Base-by-base conservation (phyloP, 2,329 filamentous ascomycete genomes). In the Aureobasidium sp. region DNA sequence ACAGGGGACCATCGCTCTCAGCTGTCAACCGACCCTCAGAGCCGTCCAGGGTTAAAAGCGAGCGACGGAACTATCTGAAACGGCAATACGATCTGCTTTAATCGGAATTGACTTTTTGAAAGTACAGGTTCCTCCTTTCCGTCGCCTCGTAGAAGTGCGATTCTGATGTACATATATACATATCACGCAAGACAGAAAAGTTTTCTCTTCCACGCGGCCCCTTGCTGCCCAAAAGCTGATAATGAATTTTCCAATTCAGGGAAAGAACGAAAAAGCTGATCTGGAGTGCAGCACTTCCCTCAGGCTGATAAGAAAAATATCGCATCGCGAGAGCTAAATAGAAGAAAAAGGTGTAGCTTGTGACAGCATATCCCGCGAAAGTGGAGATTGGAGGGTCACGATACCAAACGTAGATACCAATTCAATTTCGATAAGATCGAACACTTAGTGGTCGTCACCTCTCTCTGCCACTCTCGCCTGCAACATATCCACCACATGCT, bases 401-500 rank as follows among this genome's bases (percentile, higher is more conserved):
- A n/a, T 41, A 20, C 5, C 9, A 17, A 41, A 41, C 6, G 12
- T 37, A 37, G 15, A 15, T 39, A 41, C 6, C 7, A 20, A 9
- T 22, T 48, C 14, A 3, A 15, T 31, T 6, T 25, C 20, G 15
- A 11, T 25, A 15, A n/a, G 17, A 12, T 20, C 31, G 31, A 5
- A 22, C 14, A 9, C 8, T 17, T 8, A 56, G 9, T 34, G n/a
- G 9, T 8, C 9, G 9, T 34, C 12, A 57, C 65, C 73, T 65
- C 74, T 71, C 65, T 76, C 74, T 66, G 75, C 70, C 62, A 86
- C 76, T 25, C 72, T 77, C 31, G 81, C 79, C 69, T 76, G 81
- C 67, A 87, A 69, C 53, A 76, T 75, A 68, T 84, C 81, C 53
- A 85, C 75, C 17, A 84, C 79, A 66, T 83, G 82, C 42, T 73